Evolutionary conservation across 208 protist genomes (phyloP).

Genomic region (Pavlovales sp.): DNA sequence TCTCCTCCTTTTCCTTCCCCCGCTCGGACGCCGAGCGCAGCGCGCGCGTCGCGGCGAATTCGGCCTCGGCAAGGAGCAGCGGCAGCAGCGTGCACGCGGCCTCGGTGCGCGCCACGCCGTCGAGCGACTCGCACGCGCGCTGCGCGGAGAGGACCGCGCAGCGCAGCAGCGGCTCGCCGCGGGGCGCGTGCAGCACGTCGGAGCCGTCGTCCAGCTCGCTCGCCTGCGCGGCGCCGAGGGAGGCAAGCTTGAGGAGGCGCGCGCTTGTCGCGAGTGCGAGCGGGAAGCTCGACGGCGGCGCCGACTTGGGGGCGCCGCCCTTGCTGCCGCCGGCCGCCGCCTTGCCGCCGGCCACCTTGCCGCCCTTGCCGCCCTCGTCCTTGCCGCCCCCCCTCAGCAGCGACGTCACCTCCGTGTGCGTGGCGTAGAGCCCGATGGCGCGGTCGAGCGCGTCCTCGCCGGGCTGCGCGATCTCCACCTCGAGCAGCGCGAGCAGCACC

Average conservation of each 20-base stretch:
- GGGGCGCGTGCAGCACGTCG: background rate
- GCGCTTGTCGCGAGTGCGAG: background rate
- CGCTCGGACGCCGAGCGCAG: too few relatives aligned
- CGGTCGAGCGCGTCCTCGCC: background rate
- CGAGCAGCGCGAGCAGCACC: background rate
- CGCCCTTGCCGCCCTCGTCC: background rate
- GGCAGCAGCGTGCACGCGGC: background rate
- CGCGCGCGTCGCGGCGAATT: background rate
- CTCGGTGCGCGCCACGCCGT: background rate
- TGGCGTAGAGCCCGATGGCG: background rate
- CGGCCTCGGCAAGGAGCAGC: background rate
- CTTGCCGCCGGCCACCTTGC: too few relatives aligned
- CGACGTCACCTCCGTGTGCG: background rate
- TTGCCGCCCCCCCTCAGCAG: background rate
- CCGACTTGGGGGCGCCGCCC: too few relatives aligned
- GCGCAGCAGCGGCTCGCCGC: background rate
- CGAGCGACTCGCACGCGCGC: too few relatives aligned
- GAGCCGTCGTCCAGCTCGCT: too few relatives aligned
- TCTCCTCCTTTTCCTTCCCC: too few relatives aligned
- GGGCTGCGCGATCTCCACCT: background rate
- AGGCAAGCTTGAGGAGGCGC: background rate
- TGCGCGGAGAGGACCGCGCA: background rate
- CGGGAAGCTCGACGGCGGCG: background rate
- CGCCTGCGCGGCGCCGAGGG: too few relatives aligned
- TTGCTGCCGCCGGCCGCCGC: too few relatives aligned